A percentile compares a stretch with the other conserved stretches of the same genome.
These are phyloP conservation scores for Colletotrichum sojae DNA, from an alignment of 2,329 filamentous ascomycete species.

Conservation along the genomic window DNA sequence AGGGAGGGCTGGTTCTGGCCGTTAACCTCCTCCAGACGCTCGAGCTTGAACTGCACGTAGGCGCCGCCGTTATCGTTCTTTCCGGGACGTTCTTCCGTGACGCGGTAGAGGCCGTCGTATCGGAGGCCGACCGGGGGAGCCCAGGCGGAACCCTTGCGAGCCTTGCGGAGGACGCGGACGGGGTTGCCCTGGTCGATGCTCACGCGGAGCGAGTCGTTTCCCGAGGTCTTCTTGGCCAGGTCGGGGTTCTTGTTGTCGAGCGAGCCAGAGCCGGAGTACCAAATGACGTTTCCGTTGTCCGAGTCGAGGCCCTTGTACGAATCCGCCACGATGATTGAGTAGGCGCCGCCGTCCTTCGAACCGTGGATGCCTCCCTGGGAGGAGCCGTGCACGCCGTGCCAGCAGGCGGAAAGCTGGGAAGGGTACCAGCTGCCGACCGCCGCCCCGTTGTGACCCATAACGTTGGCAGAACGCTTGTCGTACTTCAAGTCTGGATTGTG, in stretches of 20 bases:
- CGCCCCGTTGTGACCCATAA: conserved; percentile 51
- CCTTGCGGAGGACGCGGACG: conserved; percentile 50
- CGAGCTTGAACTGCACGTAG: conserved; percentile 37
- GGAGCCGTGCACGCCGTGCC: conserved; percentile 67
- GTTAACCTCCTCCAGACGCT: not conserved
- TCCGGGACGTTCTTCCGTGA: conserved; percentile 29
- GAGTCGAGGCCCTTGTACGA: conserved; percentile 47
- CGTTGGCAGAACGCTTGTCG: conserved; percentile 37
- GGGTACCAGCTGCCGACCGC: conserved; percentile 66
- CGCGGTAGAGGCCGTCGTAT: conserved; percentile 54
- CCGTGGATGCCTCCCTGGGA: conserved; percentile 67
- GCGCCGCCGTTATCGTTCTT: conserved; percentile 43
- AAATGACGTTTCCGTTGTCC: conserved; percentile 45
- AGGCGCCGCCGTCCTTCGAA: conserved; percentile 59
- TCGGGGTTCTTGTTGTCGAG: conserved; percentile 38
- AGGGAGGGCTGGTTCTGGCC: conserved; percentile 30
- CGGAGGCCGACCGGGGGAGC: conserved; percentile 49
- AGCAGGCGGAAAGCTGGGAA: conserved; percentile 62
- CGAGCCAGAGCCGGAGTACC: conserved; percentile 47
- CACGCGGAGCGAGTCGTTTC: conserved; percentile 43
- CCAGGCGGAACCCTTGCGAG: conserved; percentile 29
- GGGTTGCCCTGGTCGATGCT: conserved; percentile 39
- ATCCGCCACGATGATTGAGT: conserved; percentile 66
- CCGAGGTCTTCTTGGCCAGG: not conserved
- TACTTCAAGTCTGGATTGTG: conserved; percentile 38